Evolutionary conservation across 768 basidiomycete species (phyloP).

Genomic region (Boletus insuetus): DNA sequence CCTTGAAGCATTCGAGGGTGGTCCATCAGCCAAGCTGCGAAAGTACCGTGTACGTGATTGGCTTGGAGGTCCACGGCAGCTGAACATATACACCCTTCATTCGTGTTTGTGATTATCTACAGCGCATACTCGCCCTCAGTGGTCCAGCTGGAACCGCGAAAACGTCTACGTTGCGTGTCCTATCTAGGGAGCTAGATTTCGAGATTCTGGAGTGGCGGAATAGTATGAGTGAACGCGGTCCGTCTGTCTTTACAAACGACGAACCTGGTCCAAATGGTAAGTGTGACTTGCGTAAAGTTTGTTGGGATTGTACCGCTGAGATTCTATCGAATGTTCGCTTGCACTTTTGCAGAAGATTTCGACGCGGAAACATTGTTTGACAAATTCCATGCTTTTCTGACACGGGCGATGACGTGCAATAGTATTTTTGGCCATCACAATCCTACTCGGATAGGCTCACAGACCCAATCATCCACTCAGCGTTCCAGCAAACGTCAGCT

Average conservation of each 20-base stretch:
- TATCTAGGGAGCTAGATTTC: constrained; percentile 71
- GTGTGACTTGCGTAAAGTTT: background rate
- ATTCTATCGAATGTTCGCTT: background rate
- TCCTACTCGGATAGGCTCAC: constrained; percentile 9
- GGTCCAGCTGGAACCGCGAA: constrained; percentile 92
- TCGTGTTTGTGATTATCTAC: background rate
- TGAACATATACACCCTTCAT: background rate
- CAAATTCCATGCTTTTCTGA: constrained; percentile 76
- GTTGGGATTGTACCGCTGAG: background rate
- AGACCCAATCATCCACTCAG: background rate
- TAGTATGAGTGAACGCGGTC: constrained; percentile 50
- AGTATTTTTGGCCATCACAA: constrained; percentile 41
- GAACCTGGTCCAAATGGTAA: constrained; percentile 10
- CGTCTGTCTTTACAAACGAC: constrained; percentile 20
- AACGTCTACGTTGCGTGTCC: constrained; percentile 76
- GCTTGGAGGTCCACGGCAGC: background rate
- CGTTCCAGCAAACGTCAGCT: constrained; percentile 45
- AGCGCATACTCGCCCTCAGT: constrained; percentile 83
- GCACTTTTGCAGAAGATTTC: constrained; percentile 11
- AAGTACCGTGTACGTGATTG: constrained; percentile 67
- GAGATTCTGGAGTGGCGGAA: constrained; percentile 88
- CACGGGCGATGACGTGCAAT: constrained; percentile 60
- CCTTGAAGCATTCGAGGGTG: constrained; percentile 65
- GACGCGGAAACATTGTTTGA: constrained; percentile 41
- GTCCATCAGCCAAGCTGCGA: constrained; percentile 56